Percentiles rank a stretch among this genome's conserved stretches.
phyloP scores from a whole-genome alignment of 371 early-diverging fungal genomes.

The Rhizopus arrhizus region DNA sequence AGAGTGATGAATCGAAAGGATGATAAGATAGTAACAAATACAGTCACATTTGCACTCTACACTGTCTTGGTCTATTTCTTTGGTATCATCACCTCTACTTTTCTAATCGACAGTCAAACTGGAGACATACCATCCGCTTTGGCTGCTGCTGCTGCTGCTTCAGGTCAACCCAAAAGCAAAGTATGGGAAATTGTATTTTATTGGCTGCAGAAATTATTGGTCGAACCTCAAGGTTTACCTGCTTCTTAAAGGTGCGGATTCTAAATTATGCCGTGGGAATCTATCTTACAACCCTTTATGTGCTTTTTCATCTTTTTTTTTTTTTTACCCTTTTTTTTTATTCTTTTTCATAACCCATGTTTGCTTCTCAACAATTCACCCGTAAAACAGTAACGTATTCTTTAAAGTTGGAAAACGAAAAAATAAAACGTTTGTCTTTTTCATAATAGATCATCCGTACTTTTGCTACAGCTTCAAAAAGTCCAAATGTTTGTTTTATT shows the following conservation, averaged over 20 bases:
- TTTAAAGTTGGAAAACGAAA: neutral
- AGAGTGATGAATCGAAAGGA: slow-evolving; percentile 27
- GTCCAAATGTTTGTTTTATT: slow-evolving; percentile 29
- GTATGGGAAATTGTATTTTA: slow-evolving; percentile 48
- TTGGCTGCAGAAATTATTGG: slow-evolving; percentile 52
- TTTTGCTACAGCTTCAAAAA: slow-evolving; percentile 40
- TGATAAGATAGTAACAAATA: slow-evolving; percentile 50
- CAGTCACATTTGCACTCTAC: slow-evolving; percentile 58
- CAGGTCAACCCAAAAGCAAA: slow-evolving; percentile 42
- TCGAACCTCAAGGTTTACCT: slow-evolving; percentile 49
- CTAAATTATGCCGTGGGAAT: neutral
- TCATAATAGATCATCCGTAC: slow-evolving; percentile 30
- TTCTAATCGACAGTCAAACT: slow-evolving; percentile 45
- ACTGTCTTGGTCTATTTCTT: slow-evolving; percentile 58
- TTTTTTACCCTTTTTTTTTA: slow-evolving; percentile 7
- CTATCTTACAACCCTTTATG: neutral
- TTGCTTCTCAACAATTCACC: slow-evolving; percentile 31
- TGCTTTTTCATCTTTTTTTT: slow-evolving; percentile 6
- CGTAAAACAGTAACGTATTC: slow-evolving; percentile 6
- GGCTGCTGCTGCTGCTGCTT: slow-evolving; percentile 40
- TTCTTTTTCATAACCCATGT: slow-evolving; percentile 24
- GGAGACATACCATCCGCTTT: slow-evolving; percentile 41
- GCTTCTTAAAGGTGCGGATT: slow-evolving; percentile 24
- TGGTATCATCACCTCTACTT: slow-evolving; percentile 59
- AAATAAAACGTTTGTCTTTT: neutral